These are phyloP conservation scores for Trichoderma guizhouense DNA, from an alignment of 2,329 filamentous ascomycete species.

Conservation along the genomic window DNA sequence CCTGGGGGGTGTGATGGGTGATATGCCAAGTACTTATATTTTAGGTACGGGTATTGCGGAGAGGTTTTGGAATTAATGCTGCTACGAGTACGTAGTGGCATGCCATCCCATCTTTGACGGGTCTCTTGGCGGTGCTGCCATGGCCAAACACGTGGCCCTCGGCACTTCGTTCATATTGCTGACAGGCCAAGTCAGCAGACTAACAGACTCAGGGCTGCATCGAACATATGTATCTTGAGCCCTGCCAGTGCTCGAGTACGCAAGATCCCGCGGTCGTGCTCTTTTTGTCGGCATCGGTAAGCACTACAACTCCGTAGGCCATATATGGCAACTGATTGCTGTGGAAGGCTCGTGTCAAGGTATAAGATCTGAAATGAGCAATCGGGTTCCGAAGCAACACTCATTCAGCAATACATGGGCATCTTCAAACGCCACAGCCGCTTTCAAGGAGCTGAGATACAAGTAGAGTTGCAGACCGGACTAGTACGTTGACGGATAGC, in stretches of 20 bases:
- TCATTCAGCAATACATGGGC: not conserved
- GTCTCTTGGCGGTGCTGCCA: not conserved
- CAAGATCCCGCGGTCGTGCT: not conserved
- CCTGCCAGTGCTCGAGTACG: not conserved
- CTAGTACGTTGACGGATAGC: not conserved
- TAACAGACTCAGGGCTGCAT: not conserved
- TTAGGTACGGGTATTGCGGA: not conserved
- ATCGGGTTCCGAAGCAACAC: not conserved
- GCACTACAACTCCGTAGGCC: not conserved
- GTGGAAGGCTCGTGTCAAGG: not conserved
- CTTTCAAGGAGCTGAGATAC: not conserved
- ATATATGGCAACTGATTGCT: not conserved
- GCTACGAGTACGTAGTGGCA: not conserved
- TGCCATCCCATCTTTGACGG: not conserved
- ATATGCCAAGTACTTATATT: not conserved
- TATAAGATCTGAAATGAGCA: not conserved
- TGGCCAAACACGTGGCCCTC: not conserved
- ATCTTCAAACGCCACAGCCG: not conserved
- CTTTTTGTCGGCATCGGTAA: not conserved
- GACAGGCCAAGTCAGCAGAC: not conserved
- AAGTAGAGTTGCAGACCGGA: not conserved
- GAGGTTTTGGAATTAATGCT: not conserved
- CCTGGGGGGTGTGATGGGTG: not conserved
- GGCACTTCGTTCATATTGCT: constrained; percentile 1
- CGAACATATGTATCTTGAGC: not conserved